A percentile compares a stretch with the other conserved stretches of the same genome.
These are phyloP conservation scores for Epichloe brachyelytri DNA, from an alignment of 2,329 filamentous ascomycete species.

Conservation along the genomic window DNA sequence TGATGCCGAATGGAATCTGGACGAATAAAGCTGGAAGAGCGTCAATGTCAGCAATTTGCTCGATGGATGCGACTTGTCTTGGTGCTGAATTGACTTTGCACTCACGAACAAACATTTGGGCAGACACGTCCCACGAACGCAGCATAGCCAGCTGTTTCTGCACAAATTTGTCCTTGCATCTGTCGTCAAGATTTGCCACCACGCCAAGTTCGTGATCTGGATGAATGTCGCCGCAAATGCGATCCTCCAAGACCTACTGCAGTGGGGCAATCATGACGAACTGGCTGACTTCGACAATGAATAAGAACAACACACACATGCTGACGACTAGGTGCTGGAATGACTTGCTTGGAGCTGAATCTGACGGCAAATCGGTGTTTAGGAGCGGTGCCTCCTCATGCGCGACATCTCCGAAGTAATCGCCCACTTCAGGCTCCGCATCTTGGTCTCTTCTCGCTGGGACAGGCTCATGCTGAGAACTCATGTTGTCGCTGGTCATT, in stretches of 20 bases:
- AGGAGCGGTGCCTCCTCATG: conserved; percentile 6
- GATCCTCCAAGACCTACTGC: conserved; percentile 38
- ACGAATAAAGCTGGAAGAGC: conserved; percentile 23
- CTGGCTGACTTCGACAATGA: conserved; percentile 30
- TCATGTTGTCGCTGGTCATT: neutral
- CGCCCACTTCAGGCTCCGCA: neutral
- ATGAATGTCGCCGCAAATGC: conserved; percentile 38
- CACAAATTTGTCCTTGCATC: conserved; percentile 36
- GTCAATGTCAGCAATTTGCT: neutral
- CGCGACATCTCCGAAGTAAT: neutral
- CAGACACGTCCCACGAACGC: conserved; percentile 30
- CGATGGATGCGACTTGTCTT: neutral
- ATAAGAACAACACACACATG: conserved; percentile 25
- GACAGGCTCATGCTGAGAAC: neutral
- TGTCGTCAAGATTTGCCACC: conserved; percentile 21
- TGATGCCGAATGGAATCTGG: conserved; percentile 32
- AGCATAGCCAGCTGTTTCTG: conserved; percentile 40
- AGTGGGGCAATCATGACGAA: conserved; percentile 27
- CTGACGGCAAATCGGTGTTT: conserved; percentile 7
- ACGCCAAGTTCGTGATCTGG: conserved; percentile 23
- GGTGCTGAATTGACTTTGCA: conserved; percentile 1
- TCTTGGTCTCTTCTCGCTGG: neutral
- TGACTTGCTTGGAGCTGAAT: conserved; percentile 12
- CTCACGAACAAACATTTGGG: conserved; percentile 34
- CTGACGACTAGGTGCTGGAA: conserved; percentile 18